These are phyloP conservation scores for Colletotrichum truncatum DNA, from an alignment of 2,329 filamentous ascomycete species.

Conservation along the genomic window DNA sequence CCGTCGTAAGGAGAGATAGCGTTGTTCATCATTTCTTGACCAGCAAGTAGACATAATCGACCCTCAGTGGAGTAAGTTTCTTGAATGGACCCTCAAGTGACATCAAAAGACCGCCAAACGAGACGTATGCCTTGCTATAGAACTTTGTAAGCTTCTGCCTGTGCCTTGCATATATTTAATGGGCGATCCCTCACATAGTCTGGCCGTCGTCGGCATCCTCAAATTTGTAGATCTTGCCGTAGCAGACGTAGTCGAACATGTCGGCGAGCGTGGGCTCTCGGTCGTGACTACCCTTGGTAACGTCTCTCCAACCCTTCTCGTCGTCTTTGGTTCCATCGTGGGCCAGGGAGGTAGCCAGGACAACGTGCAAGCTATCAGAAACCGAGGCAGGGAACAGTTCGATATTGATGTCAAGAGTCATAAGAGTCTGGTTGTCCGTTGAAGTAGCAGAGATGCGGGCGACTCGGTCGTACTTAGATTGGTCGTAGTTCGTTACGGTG, in stretches of 20 bases:
- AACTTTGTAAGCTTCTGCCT: slow-evolving; percentile 9
- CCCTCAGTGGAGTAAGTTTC: slow-evolving; percentile 89
- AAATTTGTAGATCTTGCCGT: slow-evolving; percentile 90
- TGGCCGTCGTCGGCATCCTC: slow-evolving; percentile 82
- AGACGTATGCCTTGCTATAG: slow-evolving; percentile 87
- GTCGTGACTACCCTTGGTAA: slow-evolving; percentile 56
- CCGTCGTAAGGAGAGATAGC: not conserved
- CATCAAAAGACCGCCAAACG: slow-evolving; percentile 91
- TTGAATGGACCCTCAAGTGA: slow-evolving; percentile 94
- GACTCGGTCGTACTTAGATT: slow-evolving; percentile 94
- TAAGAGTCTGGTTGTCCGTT: slow-evolving; percentile 75
- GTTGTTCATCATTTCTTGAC: slow-evolving; percentile 78
- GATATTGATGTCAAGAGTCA: slow-evolving; percentile 92
- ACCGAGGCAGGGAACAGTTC: slow-evolving; percentile 84
- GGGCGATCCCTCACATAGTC: slow-evolving; percentile 75
- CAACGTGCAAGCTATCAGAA: slow-evolving; percentile 81
- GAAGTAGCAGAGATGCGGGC: slow-evolving; percentile 84
- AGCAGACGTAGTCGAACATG: slow-evolving; percentile 87
- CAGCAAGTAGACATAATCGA: slow-evolving; percentile 93
- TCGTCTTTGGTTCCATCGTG: slow-evolving; percentile 87
- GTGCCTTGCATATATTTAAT: not conserved
- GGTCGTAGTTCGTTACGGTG: slow-evolving; percentile 80
- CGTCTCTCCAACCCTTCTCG: slow-evolving; percentile 83
- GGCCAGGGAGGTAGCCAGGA: slow-evolving; percentile 85
- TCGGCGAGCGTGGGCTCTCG: slow-evolving; percentile 74